A percentile compares a stretch with the other conserved stretches of the same genome.
Evolutionary conservation across 768 basidiomycete species (phyloP).

Genomic region (Guyanaporus albipodus): DNA sequence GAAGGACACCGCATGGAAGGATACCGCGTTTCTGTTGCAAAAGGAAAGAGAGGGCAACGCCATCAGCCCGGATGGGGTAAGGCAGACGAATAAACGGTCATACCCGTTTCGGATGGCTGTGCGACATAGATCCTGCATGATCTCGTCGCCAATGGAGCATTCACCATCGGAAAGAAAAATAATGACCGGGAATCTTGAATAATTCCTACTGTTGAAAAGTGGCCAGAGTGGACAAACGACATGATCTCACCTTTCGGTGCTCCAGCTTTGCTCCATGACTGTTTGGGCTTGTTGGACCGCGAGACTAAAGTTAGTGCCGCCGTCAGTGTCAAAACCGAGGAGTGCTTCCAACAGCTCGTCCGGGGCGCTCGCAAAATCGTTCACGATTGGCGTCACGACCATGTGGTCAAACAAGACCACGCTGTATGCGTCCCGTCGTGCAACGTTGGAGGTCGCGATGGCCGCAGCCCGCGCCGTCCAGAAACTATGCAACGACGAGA

Average conservation of each 20-base stretch:
- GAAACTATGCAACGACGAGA: slow-evolving; percentile 51
- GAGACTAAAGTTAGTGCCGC: slow-evolving; percentile 42
- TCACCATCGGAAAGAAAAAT: slow-evolving; percentile 48
- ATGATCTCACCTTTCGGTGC: slow-evolving; percentile 40
- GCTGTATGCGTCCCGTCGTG: slow-evolving; percentile 52
- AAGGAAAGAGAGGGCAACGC: not conserved
- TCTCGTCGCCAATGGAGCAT: slow-evolving; percentile 35
- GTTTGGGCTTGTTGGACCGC: slow-evolving; percentile 37
- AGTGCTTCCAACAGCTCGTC: slow-evolving; percentile 40
- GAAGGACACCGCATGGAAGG: slow-evolving; percentile 59
- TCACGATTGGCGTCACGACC: slow-evolving; percentile 27
- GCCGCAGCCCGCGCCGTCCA: slow-evolving; percentile 50
- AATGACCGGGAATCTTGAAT: slow-evolving; percentile 32
- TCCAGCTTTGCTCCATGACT: slow-evolving; percentile 47
- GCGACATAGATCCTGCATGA: slow-evolving; percentile 40
- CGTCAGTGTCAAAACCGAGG: slow-evolving; percentile 27
- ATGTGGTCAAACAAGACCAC: slow-evolving; percentile 43
- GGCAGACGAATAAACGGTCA: too few species aligned
- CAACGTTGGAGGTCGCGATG: slow-evolving; percentile 22
- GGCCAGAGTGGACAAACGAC: not conserved
- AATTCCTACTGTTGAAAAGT: not conserved
- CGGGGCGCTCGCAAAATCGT: slow-evolving; percentile 46
- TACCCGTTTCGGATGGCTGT: slow-evolving; percentile 45
- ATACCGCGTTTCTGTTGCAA: slow-evolving; percentile 48
- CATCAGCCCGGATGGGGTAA: not conserved